Conservation (phyloP, 768 basidiomycete genomes). For the Rhodosporidiobolus odoratus region DNA sequence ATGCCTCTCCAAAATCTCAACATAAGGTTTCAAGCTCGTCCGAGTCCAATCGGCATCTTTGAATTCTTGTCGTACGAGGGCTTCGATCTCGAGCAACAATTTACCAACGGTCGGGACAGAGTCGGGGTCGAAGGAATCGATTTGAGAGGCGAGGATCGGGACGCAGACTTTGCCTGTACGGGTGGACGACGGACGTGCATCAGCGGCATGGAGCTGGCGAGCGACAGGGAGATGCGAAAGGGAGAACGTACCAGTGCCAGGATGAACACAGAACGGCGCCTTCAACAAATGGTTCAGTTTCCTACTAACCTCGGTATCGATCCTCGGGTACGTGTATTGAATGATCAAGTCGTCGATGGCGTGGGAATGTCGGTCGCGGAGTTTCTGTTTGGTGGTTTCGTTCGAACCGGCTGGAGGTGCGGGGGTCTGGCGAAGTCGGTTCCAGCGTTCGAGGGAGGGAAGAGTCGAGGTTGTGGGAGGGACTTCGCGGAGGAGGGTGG, state of each 20-base stretch:
- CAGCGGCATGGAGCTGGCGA: neutral
- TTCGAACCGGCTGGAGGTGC: neutral
- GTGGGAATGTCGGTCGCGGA: slow-evolving; percentile 25
- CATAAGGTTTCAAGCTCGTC: slow-evolving; percentile 81
- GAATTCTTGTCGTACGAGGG: slow-evolving; percentile 35
- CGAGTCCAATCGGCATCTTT: slow-evolving; percentile 64
- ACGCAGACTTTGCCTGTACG: slow-evolving; percentile 76
- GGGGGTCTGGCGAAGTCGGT: slow-evolving; percentile 51
- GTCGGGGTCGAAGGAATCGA: slow-evolving; percentile 78
- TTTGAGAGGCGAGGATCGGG: slow-evolving; percentile 68
- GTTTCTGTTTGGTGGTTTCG: neutral
- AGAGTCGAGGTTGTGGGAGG: neutral
- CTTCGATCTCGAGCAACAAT: slow-evolving; percentile 73
- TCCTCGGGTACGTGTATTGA: slow-evolving; percentile 89
- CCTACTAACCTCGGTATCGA: slow-evolving; percentile 96
- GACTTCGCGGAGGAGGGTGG: neutral
- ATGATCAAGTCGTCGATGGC: slow-evolving; percentile 82
- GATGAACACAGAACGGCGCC: slow-evolving; percentile 94
- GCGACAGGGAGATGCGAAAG: neutral
- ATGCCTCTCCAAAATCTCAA: slow-evolving; percentile 82
- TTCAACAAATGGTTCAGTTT: slow-evolving; percentile 96
- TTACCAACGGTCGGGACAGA: slow-evolving; percentile 78
- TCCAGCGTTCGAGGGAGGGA: slow-evolving; percentile 69
- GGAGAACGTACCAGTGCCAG: slow-evolving; percentile 60
- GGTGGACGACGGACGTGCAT: neutral